Conservation (phyloP, 2,329 filamentous ascomycete species). For the Sporothrix variecibatus region DNA sequence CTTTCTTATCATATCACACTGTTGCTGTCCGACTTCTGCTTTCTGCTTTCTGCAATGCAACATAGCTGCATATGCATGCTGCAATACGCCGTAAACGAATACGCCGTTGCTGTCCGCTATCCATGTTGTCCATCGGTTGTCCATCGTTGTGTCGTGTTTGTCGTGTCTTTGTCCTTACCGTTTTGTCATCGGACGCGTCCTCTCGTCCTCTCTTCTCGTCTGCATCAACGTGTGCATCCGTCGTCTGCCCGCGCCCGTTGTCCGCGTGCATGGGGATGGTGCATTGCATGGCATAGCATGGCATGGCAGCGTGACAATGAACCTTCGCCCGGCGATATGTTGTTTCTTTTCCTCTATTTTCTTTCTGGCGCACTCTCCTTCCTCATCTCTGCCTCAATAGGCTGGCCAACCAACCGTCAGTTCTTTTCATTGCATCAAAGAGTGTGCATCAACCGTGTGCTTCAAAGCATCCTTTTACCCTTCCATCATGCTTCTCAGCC, state of each 20-base stretch:
- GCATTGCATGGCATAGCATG: constrained; percentile 8
- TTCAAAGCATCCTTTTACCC: background rate
- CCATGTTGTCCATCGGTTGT: background rate
- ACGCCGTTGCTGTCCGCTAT: background rate
- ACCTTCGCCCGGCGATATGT: background rate
- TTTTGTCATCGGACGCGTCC: constrained; percentile 9
- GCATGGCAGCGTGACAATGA: background rate
- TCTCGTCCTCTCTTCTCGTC: background rate
- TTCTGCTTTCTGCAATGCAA: background rate
- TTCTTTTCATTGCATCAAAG: background rate
- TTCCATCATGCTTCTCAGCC: background rate
- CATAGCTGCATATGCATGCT: constrained; percentile 22
- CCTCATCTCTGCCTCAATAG: background rate
- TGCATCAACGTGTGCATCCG: background rate
- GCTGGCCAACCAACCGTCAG: background rate
- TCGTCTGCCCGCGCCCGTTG: background rate
- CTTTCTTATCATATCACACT: background rate
- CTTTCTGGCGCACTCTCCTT: background rate
- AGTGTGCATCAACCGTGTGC: background rate
- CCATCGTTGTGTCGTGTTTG: background rate
- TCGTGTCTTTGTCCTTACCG: background rate
- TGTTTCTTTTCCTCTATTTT: background rate
- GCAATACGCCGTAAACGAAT: constrained; percentile 16
- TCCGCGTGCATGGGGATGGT: background rate
- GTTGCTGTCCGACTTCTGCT: background rate